phyloP scores from a whole-genome alignment of 2,329 filamentous ascomycete genomes.

The Penicillium verrucosum region DNA sequence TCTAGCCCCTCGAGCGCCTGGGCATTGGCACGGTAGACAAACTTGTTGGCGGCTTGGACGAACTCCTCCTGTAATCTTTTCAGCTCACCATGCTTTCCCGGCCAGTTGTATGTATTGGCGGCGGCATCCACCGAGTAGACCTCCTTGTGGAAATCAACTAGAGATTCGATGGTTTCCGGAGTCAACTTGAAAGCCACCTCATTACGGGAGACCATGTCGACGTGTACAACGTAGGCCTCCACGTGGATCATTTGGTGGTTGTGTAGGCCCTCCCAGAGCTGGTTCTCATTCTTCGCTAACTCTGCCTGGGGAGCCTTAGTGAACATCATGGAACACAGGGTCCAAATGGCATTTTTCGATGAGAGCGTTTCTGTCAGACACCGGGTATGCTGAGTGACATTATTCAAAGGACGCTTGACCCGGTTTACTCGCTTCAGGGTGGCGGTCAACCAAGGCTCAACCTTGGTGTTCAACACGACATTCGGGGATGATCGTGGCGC shows the following conservation, averaged over 20 bases:
- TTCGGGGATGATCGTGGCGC: slow-evolving; percentile 91
- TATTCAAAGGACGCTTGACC: slow-evolving; percentile 95
- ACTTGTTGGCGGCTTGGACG: slow-evolving; percentile 93
- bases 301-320: slow-evolving; percentile 84
- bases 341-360: slow-evolving; percentile 88
- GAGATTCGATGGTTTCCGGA: slow-evolving; percentile 83
- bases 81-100: slow-evolving; percentile 91
- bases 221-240: slow-evolving; percentile 96
- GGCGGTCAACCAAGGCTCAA: slow-evolving; percentile 94
- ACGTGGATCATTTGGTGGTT: slow-evolving; percentile 92
- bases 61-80: slow-evolving; percentile 98
- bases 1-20: slow-evolving; percentile 91
- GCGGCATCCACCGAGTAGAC: slow-evolving; percentile 88
- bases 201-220: slow-evolving; percentile 97
- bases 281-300: slow-evolving; percentile 75
- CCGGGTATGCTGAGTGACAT: slow-evolving; percentile 88
- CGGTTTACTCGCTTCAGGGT: slow-evolving; percentile 96
- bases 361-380: slow-evolving; percentile 94
- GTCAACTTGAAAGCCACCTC: slow-evolving; percentile 98
- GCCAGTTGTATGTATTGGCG: slow-evolving; percentile 88
- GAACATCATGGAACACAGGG: slow-evolving; percentile 85
- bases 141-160: slow-evolving; percentile 95
- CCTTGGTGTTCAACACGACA: slow-evolving; percentile 85
- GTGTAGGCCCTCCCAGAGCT: slow-evolving; percentile 79
- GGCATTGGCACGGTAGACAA: slow-evolving; percentile 86